These are phyloP conservation scores for Xerocomellus intermedius DNA, from an alignment of 768 basidiomycete species.

Conservation along the genomic window DNA sequence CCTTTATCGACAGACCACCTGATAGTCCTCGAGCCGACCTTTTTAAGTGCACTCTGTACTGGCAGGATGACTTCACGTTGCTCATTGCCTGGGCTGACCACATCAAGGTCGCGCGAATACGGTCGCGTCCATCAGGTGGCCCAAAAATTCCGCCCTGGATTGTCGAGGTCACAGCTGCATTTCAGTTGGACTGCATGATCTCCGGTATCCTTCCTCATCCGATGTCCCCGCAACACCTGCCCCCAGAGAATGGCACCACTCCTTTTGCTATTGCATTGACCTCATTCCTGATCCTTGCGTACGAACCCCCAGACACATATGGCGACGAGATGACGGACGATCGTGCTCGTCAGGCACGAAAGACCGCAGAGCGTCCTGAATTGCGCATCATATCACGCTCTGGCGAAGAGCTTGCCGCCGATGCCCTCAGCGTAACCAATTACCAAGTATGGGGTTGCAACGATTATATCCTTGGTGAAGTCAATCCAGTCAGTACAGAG, in stretches of 20 bases:
- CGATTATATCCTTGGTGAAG: constrained; percentile 77
- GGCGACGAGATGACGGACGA: constrained; percentile 69
- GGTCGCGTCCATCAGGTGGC: constrained; percentile 51
- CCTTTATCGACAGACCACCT: constrained; percentile 78
- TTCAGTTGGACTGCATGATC: constrained; percentile 94
- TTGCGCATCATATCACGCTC: constrained; percentile 85
- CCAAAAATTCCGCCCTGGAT: constrained; percentile 56
- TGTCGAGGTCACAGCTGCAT: constrained; percentile 88
- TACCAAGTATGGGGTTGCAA: constrained; percentile 89
- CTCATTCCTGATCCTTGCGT: constrained; percentile 86
- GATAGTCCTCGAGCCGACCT: constrained; percentile 90
- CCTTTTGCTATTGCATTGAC: constrained; percentile 42
- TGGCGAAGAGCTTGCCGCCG: constrained; percentile 85
- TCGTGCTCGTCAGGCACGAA: constrained; percentile 71
- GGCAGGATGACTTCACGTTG: constrained; percentile 90
- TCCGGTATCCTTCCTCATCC: constrained; percentile 85
- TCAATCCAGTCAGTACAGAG: constrained; percentile 22
- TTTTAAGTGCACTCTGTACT: constrained; percentile 88
- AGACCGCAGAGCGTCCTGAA: constrained; percentile 89
- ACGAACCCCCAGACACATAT: constrained; percentile 73
- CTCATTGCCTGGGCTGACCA: constrained; percentile 93
- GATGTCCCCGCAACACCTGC: constrained; percentile 30
- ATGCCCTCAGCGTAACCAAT: constrained; percentile 75
- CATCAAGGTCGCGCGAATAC: constrained; percentile 86
- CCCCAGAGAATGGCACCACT: constrained; percentile 16